A percentile compares a stretch with the other conserved stretches of the same genome.
Evolutionary conservation across 2,329 filamentous ascomycete genomes (phyloP).

Genomic region (Fusarium tuaranense): DNA sequence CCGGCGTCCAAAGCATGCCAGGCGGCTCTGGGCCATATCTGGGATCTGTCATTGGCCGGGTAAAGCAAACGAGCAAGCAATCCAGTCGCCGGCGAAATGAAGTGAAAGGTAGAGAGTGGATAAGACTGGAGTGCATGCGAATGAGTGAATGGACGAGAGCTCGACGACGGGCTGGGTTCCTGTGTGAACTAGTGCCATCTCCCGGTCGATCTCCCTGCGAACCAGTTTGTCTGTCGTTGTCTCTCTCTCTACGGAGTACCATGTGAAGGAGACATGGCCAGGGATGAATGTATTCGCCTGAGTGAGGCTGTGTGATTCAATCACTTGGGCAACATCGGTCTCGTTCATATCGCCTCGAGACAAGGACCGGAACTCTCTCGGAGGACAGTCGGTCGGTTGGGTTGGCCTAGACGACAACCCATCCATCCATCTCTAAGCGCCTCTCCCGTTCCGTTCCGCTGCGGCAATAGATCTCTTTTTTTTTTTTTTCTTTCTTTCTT

Average conservation of each 20-base stretch:
- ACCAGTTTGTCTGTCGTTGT: background rate
- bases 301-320: background rate
- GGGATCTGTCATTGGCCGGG: constrained; percentile 32
- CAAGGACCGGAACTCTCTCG: background rate
- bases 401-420: constrained; percentile 10
- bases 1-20: background rate
- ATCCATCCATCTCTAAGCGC: constrained; percentile 3
- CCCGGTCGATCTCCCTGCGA: constrained; percentile 24
- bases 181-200: background rate
- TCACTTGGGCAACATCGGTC: background rate
- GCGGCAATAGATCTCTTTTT: constrained; percentile 3
- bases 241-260: background rate
- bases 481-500: too few species aligned
- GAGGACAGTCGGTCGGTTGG: background rate
- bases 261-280: background rate
- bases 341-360: background rate
- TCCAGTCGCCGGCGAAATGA: constrained; percentile 39
- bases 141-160: background rate
- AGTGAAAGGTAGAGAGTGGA: constrained; percentile 26
- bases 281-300: background rate
- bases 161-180: background rate
- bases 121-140: background rate
- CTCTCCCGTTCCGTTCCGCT: constrained; percentile 36
- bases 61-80: background rate
- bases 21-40: constrained; percentile 29